Base-by-base conservation (phyloP, 2,329 filamentous ascomycete species). In the Rachicladosporium sp. region DNA sequence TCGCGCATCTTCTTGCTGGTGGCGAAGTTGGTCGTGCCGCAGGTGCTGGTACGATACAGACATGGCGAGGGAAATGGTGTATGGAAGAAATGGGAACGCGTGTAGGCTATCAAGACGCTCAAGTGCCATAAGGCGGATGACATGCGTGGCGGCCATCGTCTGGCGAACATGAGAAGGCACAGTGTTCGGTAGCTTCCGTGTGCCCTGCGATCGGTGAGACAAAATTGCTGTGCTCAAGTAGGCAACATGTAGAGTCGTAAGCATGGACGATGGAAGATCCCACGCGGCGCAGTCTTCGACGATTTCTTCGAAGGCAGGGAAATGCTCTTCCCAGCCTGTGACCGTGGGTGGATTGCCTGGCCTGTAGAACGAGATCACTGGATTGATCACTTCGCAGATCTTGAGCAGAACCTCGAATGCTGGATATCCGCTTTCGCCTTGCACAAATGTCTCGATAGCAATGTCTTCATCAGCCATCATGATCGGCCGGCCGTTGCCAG, bases 181-280 rank as follows among this genome's bases (percentile, higher is more conserved):
- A 3, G 40, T 42, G 29, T 65, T 62, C 33, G 70, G 50, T 10
- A 56, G 50, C 19, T 50, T 46, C 37, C 65, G 10, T 60, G 64
- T 27, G 57, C 62, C 40, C 33, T 52, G 63, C 54, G 68, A 68
- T 32, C 71, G 69, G 52, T 73, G 71, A 3, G 71, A 73, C 2
- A 73, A 59, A 49, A 76, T 74, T 29, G 69, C 70, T 37, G 73
- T 69, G 13, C 68, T 65, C 48, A 75, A 68, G 43, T 76, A 74
- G 51, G 69, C 74, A 2, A 76, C 53, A 41, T 75, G 73, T 6
- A 76, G 54, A 4, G 73, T 60, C 10, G 63, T 60, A 52, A 60
- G 62, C 50, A 46, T 59, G 51, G 33, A 59, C 50, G 34, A 55
- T 47, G 42, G 61, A 46, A 41, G 60, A 40, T 51, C 55, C 62